These are phyloP conservation scores for Chrysanthemum lavandulifolium DNA, from an alignment of 129 eudicot genomes.

Conservation along the genomic window DNA sequence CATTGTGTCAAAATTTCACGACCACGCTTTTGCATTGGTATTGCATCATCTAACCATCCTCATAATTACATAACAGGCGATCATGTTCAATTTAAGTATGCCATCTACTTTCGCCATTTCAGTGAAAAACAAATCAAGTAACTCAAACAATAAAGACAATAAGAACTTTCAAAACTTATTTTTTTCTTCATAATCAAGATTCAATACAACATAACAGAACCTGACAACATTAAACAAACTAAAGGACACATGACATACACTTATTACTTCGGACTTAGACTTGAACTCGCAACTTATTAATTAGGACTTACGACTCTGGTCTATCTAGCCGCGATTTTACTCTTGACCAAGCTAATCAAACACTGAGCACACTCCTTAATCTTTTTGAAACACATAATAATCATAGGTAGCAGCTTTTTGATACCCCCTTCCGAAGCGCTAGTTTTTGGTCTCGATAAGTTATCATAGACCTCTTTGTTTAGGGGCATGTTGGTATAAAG, in stretches of 20 bases:
- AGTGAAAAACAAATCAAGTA: too few species aligned
- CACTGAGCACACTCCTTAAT: conserved; percentile 21
- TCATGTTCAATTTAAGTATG: too few species aligned
- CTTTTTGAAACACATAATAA: conserved; percentile 19
- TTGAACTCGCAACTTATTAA: background rate
- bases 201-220: too few species aligned
- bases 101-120: too few species aligned
- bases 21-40: background rate
- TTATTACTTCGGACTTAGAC: background rate
- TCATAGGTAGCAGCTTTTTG: conserved; percentile 15
- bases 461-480: conserved; percentile 14
- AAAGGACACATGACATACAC: background rate
- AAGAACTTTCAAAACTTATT: too few species aligned
- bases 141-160: too few species aligned
- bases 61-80: too few species aligned
- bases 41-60: too few species aligned
- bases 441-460: background rate
- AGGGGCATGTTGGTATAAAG: conserved; percentile 28
- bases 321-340: conserved; percentile 19
- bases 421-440: background rate
- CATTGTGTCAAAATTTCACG: background rate
- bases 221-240: background rate
- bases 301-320: too few species aligned
- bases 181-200: too few species aligned
- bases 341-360: conserved; percentile 19